Evolutionary conservation across 176 grass and related monocot species (phyloP).

Genomic region (Puccinellia tenuiflora): DNA sequence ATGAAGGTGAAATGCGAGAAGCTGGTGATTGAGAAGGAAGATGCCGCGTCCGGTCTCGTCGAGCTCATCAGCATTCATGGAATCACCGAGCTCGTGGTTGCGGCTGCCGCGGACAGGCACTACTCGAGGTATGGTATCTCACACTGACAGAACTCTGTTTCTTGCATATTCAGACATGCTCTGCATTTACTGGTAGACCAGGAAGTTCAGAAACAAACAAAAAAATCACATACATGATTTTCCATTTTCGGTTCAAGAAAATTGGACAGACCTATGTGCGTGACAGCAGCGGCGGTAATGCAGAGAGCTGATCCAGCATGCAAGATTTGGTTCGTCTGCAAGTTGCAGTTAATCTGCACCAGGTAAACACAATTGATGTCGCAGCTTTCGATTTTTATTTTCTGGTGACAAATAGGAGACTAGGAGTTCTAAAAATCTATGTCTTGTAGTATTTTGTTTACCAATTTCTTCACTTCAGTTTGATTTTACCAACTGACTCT

Average conservation of each 20-base stretch:
- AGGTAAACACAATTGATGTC: constrained; percentile 29
- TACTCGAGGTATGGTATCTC: constrained; percentile 45
- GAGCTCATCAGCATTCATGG: constrained; percentile 39
- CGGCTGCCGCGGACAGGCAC: constrained; percentile 49
- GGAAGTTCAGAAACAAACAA: not conserved
- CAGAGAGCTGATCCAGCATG: constrained; percentile 57
- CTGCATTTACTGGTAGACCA: not conserved
- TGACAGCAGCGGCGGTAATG: constrained; percentile 43
- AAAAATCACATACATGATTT: not conserved
- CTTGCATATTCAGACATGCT: not conserved
- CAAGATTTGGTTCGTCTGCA: constrained; percentile 60
- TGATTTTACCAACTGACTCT: not conserved
- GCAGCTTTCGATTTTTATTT: not conserved
- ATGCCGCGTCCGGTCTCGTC: constrained; percentile 36
- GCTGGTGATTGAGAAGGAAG: constrained; percentile 53
- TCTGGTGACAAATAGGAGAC: not conserved
- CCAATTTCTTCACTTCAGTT: not conserved
- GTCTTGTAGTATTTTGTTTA: not conserved
- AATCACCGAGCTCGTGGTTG: constrained; percentile 44
- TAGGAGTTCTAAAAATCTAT: not conserved
- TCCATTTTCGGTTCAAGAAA: constrained; percentile 27
- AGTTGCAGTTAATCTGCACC: constrained; percentile 48
- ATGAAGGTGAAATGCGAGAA: constrained; percentile 54
- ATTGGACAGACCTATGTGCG: constrained; percentile 34
- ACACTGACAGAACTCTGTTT: not conserved